Conservation (phyloP, 2,329 filamentous ascomycete genomes). For the Epichloe coenophiala region DNA sequence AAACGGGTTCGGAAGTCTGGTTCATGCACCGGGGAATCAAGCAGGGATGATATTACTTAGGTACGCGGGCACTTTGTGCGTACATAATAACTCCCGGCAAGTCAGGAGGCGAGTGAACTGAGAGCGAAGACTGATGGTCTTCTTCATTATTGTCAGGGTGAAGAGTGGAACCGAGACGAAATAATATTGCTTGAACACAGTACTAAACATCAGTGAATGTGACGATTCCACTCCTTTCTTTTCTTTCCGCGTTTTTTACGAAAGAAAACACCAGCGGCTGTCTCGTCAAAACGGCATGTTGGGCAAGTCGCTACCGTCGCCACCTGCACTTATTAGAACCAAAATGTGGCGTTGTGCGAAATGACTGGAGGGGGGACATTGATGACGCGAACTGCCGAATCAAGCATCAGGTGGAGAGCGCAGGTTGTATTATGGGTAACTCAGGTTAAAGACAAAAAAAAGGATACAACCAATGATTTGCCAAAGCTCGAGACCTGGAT, state of each 20-base stretch:
- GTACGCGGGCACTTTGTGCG: background rate
- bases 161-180: no score
- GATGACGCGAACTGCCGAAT: background rate
- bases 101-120: no score
- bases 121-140: no score
- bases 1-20: background rate
- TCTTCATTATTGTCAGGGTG: no score
- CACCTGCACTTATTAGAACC: background rate
- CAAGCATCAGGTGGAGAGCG: background rate
- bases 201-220: no score
- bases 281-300: background rate
- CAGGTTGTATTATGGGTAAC: background rate
- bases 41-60: background rate
- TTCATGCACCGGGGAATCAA: background rate
- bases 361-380: background rate
- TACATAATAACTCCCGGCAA: background rate
- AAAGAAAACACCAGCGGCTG: no score
- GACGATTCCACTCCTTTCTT: no score
- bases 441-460: background rate
- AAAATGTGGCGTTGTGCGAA: background rate
- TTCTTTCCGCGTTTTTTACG: no score
- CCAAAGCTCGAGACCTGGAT: background rate
- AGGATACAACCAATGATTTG: background rate
- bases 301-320: background rate
- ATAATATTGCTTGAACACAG: no score